Percentiles rank a stretch among this genome's conserved stretches.
phyloP scores from a whole-genome alignment of 768 basidiomycete species.

The Termitomyces sp. region DNA sequence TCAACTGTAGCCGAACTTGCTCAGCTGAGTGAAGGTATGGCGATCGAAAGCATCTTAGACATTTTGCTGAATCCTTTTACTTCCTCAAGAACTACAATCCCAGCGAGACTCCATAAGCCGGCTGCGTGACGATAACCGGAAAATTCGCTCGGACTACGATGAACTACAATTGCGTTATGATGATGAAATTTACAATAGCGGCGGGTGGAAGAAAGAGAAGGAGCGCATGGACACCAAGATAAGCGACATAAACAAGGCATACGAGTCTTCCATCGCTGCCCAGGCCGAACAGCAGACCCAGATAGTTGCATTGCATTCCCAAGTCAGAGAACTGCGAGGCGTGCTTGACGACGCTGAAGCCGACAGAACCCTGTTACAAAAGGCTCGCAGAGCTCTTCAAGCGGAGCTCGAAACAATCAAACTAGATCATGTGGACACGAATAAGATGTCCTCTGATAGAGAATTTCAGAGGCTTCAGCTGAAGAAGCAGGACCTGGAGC shows the following conservation, averaged over 20 bases:
- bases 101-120: constrained; percentile 73
- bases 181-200: constrained; percentile 72
- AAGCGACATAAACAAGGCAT: constrained; percentile 65
- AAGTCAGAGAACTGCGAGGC: constrained; percentile 76
- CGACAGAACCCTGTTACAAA: constrained; percentile 72
- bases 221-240: constrained; percentile 85
- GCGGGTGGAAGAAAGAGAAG: constrained; percentile 84
- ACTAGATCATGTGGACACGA: constrained; percentile 65
- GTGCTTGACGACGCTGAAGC: constrained; percentile 85
- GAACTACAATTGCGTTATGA: constrained; percentile 70
- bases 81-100: constrained; percentile 59
- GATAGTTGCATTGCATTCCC: constrained; percentile 78
- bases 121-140: constrained; percentile 75
- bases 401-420: constrained; percentile 79
- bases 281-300: constrained; percentile 82
- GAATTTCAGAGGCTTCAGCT: constrained; percentile 72
- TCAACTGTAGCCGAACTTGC: constrained; percentile 58
- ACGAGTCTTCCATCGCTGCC: constrained; percentile 63
- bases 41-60: neutral
- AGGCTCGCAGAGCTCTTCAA: constrained; percentile 75
- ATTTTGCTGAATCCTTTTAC: neutral
- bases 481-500: constrained; percentile 78
- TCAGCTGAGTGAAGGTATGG: constrained; percentile 70
- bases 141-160: constrained; percentile 70
- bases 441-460: constrained; percentile 63